Base-by-base conservation (phyloP, 768 basidiomycete genomes). In the Phallus indusiatus region DNA sequence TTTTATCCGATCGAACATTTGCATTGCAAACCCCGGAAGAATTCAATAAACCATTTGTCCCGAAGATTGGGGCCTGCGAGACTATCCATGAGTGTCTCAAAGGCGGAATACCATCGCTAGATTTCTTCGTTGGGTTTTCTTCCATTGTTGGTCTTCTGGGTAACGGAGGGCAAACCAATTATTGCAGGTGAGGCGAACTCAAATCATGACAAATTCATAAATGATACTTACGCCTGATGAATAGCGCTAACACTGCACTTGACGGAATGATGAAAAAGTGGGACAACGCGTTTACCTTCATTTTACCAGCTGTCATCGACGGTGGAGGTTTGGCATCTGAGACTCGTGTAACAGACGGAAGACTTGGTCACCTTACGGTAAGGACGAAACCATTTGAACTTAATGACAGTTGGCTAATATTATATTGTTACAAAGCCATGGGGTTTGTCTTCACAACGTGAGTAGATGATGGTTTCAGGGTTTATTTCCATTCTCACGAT, bases 131-230 rank as follows among this genome's bases (percentile, higher is more conserved):
- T 47, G 60, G 67, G 1, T 67, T 73, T 35, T 72, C 73, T 0
- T 73, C 74, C 1, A 67, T 72, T 6, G 60, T 69, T 5, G 61
- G 53, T 12, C 33, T 70, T 9, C 71, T 73, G 60, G 75, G 75
- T 11, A 68, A 63, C 53, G 64, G 64, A 14, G 75, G 74, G 1
- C 75, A 76, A 61, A 69, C 72, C 0, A 76, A 75, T 56, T 75
- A 75, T 62, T 66, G 69, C 9, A 66, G 67, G 71, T 74, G 50
- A 60, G 47, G 24, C 60, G n/a, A n/a, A n/a, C n/a, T n/a, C n/a
- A n/a, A n/a, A n/a, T n/a, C n/a, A n/a, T n/a, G n/a, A n/a, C n/a
- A n/a, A n/a, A n/a, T n/a, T n/a, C n/a, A n/a, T 60, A 34, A 37
- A 42, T n/a, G 36, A 37, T 8, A 16, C 36, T 8, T 16, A 37